Evolutionary conservation across 2,329 filamentous ascomycete genomes (phyloP), one percentile per base, ranked within the genome.

Genomic region (Fusarium scirpi): DNA sequence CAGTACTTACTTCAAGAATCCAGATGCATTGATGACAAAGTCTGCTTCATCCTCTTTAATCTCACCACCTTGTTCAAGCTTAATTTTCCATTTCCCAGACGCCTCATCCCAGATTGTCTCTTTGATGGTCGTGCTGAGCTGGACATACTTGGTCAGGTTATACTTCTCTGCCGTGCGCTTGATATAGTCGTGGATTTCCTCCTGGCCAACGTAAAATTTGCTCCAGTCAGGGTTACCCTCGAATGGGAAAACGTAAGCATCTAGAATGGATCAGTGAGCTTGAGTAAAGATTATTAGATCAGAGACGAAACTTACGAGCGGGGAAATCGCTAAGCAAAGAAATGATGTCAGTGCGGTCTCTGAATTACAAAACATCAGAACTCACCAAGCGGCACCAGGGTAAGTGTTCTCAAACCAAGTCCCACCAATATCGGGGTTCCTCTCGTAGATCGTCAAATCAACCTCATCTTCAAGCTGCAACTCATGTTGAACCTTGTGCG

Each of bases 331-430:
- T 59, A 30, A 8, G n/a, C 1, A 20, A 38, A 16, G 11, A 6
- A 5, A 13, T 22, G 11, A 24, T 38, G 18, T 53, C 8, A 46
- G 16, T 30, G 20, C 9, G 16, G 22, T 25, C 9, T 44, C 41
- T 44, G 15, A 16, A 4, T 15, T 3, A 11, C 15, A 24, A 4
- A 18, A 44, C 11, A 22, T 20, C 11, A 20, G 12, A 13, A 46
- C 57, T 46, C 20, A 59, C 57, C 57, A 59, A 18, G 57, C 57
- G 9, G 57, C 57, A 44, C 57, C 57, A 16, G 57, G 57, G 29
- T 59, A 59, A 18, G 57, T 59, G 30, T 59, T 59, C n/a, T 59
- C 57, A 25, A 55, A 59, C 57, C 57, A 59, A 25, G 57, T 59
- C 5, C 57, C 57, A 32, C 57, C 57, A 18, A 59, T 45, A 10